Conservation (phyloP, 176 grass and related monocot genomes). For the Rhipidocladum racemiflorum region DNA sequence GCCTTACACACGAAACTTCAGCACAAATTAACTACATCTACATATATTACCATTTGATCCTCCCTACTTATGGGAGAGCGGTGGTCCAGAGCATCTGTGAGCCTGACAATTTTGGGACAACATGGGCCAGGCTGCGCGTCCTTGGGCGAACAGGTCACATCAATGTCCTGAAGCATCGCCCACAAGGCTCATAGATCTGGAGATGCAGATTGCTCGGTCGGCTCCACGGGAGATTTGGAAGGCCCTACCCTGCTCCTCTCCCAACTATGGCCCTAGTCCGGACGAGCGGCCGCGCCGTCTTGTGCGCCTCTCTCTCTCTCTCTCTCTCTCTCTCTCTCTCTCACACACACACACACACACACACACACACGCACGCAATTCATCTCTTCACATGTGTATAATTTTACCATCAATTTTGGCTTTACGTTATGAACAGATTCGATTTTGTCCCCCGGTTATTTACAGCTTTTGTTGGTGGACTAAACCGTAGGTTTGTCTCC, state of each 20-base stretch:
- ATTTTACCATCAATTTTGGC: too few species aligned
- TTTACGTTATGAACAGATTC: too few species aligned
- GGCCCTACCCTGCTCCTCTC: background rate
- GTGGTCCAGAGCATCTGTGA: background rate
- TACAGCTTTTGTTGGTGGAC: too few species aligned
- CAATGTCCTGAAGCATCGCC: background rate
- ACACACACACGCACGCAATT: too few species aligned
- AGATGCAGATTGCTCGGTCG: background rate
- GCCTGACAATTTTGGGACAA: conserved; percentile 10
- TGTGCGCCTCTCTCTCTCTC: too few species aligned
- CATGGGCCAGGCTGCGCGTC: conserved; percentile 10
- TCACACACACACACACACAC: too few species aligned
- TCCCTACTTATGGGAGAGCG: background rate
- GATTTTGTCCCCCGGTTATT: too few species aligned
- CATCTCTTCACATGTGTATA: background rate
- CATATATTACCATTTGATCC: background rate
- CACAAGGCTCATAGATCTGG: background rate
- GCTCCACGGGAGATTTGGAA: background rate
- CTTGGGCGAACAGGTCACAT: background rate
- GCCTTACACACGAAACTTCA: background rate
- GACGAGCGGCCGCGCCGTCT: too few species aligned
- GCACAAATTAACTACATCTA: background rate
- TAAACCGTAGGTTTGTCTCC: too few species aligned
- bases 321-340: too few species aligned
- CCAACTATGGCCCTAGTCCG: background rate